Conservation (phyloP, 208 protist species). For the Trypanosomatidae sp. region DNA sequence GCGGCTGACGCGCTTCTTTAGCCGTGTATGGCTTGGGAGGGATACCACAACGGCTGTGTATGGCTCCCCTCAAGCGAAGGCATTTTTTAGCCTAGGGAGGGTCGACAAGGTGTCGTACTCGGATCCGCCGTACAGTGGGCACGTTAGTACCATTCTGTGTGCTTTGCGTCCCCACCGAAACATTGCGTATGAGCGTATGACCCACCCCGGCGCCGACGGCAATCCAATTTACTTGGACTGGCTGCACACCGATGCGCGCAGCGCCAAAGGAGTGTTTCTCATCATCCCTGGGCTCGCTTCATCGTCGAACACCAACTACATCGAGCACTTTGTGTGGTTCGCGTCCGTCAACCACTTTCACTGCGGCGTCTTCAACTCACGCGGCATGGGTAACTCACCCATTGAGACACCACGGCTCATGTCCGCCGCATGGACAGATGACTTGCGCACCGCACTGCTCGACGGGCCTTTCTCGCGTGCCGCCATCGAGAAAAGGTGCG, state of each 20-base stretch:
- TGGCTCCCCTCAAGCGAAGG: conserved; percentile 6
- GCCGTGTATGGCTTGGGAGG: neutral
- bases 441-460: conserved; percentile 44
- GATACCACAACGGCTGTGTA: conserved; percentile 2
- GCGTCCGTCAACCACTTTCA: conserved; percentile 50
- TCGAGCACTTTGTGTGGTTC: conserved; percentile 56
- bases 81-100: conserved; percentile 35
- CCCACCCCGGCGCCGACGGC: conserved; percentile 46
- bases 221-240: conserved; percentile 79
- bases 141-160: conserved; percentile 66
- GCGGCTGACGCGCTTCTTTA: conserved; percentile 8
- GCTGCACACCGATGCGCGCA: conserved; percentile 19
- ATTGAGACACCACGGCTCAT: conserved; percentile 64
- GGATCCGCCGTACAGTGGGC: conserved; percentile 56
- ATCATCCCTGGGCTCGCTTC: conserved; percentile 78
- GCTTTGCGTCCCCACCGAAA: conserved; percentile 43
- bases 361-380: conserved; percentile 68
- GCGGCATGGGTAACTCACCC: conserved; percentile 72
- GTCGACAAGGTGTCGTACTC: conserved; percentile 30
- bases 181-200: conserved; percentile 45
- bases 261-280: conserved; percentile 47
- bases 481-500: conserved; percentile 32
- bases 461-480: conserved; percentile 25
- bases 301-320: conserved; percentile 74
- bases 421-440: conserved; percentile 64